These are phyloP conservation scores for Monascus ruber DNA, from an alignment of 2,329 filamentous ascomycete genomes.

Conservation along the genomic window DNA sequence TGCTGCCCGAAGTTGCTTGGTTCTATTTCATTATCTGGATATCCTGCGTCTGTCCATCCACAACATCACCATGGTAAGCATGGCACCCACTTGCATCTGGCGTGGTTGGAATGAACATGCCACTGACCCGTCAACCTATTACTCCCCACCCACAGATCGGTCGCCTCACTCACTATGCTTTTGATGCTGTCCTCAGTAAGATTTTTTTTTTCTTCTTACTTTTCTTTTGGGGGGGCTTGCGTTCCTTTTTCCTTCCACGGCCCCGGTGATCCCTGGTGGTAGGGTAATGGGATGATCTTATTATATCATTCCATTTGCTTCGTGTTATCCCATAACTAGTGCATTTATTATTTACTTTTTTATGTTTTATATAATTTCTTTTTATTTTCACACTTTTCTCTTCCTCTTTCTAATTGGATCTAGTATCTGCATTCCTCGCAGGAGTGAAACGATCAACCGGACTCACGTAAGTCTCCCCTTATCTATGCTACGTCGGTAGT, in stretches of 20 bases:
- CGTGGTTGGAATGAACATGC: constrained; percentile 27
- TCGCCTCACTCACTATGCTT: constrained; percentile 85
- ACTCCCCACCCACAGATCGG: constrained; percentile 70
- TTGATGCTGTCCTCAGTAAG: constrained; percentile 86
- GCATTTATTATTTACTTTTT: neutral
- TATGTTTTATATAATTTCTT: too few species aligned
- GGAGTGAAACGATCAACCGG: constrained; percentile 96
- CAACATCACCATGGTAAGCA: constrained; percentile 36
- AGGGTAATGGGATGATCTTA: too few species aligned
- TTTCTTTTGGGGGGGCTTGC: neutral
- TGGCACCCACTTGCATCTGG: constrained; percentile 42
- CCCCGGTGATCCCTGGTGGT: too few species aligned
- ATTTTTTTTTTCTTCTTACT: constrained; percentile 9
- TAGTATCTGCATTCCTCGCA: constrained; percentile 90
- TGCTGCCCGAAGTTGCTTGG: too few species aligned
- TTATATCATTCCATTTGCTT: too few species aligned
- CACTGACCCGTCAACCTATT: constrained; percentile 20
- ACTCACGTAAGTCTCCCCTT: constrained; percentile 66
- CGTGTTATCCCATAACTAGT: neutral
- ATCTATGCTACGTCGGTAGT: too few species aligned
- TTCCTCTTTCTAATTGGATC: neutral
- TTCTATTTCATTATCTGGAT: too few species aligned
- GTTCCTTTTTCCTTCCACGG: too few species aligned
- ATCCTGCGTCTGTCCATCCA: neutral
- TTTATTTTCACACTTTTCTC: neutral